phyloP scores from a whole-genome alignment of 805 yeast genomes.

The Candida dendrica region DNA sequence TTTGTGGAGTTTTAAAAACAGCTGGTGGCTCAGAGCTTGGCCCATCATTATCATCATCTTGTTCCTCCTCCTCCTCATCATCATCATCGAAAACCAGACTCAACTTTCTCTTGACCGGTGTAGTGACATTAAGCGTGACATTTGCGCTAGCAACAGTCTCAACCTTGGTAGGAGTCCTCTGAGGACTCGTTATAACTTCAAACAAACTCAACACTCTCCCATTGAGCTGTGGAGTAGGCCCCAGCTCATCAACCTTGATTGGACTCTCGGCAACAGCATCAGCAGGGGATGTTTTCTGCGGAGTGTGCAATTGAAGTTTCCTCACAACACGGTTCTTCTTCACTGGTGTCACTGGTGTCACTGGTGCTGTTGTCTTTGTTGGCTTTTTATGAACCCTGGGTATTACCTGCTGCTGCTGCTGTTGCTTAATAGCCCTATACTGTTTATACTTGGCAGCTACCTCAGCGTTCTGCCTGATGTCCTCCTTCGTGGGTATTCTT shows the following conservation, averaged over 20 bases:
- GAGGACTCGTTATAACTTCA: slow-evolving; percentile 30
- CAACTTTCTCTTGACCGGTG: not conserved
- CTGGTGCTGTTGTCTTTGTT: not conserved
- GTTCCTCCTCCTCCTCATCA: not conserved
- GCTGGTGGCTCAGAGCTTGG: not conserved
- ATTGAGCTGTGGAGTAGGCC: slow-evolving; percentile 83
- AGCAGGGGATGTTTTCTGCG: slow-evolving; percentile 17
- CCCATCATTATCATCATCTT: too few relatives aligned
- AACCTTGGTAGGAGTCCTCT: slow-evolving; percentile 9
- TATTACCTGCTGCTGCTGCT: too few relatives aligned
- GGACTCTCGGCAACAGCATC: slow-evolving; percentile 4
- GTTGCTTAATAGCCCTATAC: slow-evolving; percentile 23
- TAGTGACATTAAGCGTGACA: not conserved
- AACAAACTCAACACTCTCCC: slow-evolving; percentile 72
- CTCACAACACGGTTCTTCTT: slow-evolving; percentile 1
- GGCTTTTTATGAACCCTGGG: not conserved
- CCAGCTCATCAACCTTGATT: slow-evolving; percentile 36
- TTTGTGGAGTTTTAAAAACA: slow-evolving; percentile 13
- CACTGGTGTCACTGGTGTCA: not conserved
- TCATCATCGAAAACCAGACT: slow-evolving; percentile 1
- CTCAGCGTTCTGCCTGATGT: slow-evolving; percentile 33
- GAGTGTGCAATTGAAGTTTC: slow-evolving; percentile 9
- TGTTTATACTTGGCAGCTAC: slow-evolving; percentile 28
- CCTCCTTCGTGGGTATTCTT: slow-evolving; percentile 40
- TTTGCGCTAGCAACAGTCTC: not conserved